Conservation (phyloP, 257 asterid species). For the Galeopsis tetrahit region DNA sequence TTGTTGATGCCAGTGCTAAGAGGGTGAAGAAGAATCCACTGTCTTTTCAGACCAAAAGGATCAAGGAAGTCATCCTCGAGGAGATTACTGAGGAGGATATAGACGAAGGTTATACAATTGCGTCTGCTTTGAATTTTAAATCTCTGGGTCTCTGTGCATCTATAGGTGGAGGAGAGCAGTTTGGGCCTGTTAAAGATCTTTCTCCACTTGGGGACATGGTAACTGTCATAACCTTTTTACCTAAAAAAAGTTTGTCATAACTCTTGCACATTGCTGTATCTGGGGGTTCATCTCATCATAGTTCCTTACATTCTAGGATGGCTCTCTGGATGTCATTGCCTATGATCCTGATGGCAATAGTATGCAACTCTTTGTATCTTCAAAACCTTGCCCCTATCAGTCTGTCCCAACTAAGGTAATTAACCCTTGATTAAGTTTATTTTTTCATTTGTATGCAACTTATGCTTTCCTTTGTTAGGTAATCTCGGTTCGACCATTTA, state of each 20-base stretch:
- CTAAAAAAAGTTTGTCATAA: background rate
- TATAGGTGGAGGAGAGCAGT: constrained; percentile 68
- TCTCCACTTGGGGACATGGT: constrained; percentile 94
- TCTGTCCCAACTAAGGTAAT: constrained; percentile 95
- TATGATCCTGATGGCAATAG: constrained; percentile 73
- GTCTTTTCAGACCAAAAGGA: constrained; percentile 60
- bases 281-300: constrained; percentile 21
- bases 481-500: constrained; percentile 78
- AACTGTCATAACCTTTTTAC: constrained; percentile 31
- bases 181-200: constrained; percentile 86
- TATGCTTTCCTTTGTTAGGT: constrained; percentile 58
- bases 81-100: constrained; percentile 93
- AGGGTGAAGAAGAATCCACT: constrained; percentile 61
- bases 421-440: constrained; percentile 27
- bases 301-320: constrained; percentile 67
- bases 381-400: constrained; percentile 87
- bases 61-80: constrained; percentile 65
- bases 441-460: constrained; percentile 36
- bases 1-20: constrained; percentile 56
- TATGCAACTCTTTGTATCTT: constrained; percentile 80
- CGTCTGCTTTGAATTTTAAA: constrained; percentile 83
- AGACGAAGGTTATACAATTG: constrained; percentile 84
- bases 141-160: constrained; percentile 84
- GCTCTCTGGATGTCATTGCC: constrained; percentile 86
- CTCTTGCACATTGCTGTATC: constrained; percentile 28